These are phyloP conservation scores for Pneumocystis canis DNA, from an alignment of 1,139 yeast species.

Conservation along the genomic window DNA sequence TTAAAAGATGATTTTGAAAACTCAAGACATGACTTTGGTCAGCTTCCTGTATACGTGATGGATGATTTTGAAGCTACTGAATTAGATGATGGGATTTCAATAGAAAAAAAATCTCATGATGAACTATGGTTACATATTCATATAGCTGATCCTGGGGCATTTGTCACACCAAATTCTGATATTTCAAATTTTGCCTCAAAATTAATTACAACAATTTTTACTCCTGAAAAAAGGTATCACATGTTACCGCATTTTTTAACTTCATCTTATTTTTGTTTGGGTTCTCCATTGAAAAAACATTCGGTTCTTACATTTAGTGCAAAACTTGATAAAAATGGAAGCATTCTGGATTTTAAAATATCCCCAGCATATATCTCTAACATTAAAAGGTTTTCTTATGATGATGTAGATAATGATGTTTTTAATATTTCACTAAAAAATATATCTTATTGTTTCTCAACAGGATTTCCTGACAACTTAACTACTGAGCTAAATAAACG, in stretches of 20 bases:
- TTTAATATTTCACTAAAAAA: not conserved
- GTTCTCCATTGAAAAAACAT: constrained; percentile 29
- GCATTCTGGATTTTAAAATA: constrained; percentile 22
- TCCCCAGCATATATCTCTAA: constrained; percentile 30
- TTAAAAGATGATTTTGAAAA: constrained; percentile 10
- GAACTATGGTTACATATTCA: constrained; percentile 44
- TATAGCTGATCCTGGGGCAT: constrained; percentile 79
- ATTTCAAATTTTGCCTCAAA: constrained; percentile 46
- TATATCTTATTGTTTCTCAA: not conserved
- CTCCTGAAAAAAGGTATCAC: constrained; percentile 50
- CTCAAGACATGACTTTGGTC: constrained; percentile 17
- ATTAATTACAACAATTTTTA: constrained; percentile 55
- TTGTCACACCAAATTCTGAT: constrained; percentile 34
- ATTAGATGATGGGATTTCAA: constrained; percentile 83
- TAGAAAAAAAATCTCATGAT: constrained; percentile 28
- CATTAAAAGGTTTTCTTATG: constrained; percentile 38
- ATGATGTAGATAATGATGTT: constrained; percentile 29
- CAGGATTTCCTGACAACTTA: not conserved
- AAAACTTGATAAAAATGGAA: constrained; percentile 20
- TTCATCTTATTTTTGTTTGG: constrained; percentile 42
- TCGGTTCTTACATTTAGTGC: constrained; percentile 36
- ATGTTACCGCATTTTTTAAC: constrained; percentile 57
- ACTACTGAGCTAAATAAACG: not conserved
- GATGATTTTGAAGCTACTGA: constrained; percentile 74
- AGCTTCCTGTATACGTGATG: constrained; percentile 60